Evolutionary conservation across 495 filamentous ascomycete genomes (phyloP).

Genomic region (Xylaria scruposa): DNA sequence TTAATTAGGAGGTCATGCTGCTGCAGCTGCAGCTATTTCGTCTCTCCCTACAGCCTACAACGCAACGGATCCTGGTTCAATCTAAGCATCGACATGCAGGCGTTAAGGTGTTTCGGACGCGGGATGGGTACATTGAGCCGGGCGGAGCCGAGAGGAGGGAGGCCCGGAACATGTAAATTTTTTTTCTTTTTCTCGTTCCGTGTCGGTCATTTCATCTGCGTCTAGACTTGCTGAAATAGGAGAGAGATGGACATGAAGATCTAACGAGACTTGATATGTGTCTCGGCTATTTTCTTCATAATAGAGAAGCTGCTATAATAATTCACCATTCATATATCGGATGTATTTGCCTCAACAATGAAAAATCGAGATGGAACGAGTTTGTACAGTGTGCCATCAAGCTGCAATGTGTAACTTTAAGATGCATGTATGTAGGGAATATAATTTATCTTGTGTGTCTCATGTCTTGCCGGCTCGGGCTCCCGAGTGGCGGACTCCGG

Average conservation of each 20-base stretch:
- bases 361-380: background rate
- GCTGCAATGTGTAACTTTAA: background rate
- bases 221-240: background rate
- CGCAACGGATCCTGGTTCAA: background rate
- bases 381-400: background rate
- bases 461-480: background rate
- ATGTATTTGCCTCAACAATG: background rate
- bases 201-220: background rate
- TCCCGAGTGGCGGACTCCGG: conserved; percentile 22
- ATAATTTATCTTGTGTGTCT: background rate
- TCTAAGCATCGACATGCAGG: conserved; percentile 1
- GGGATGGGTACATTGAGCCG: background rate
- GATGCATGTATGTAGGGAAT: background rate
- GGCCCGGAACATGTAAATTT: background rate
- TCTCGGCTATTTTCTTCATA: background rate
- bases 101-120: background rate
- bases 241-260: background rate
- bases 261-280: background rate
- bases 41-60: background rate
- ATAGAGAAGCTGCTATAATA: background rate
- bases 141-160: background rate
- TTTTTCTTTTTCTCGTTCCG: background rate
- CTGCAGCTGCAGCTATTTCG: background rate
- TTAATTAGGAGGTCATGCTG: background rate
- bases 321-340: background rate